Base-by-base conservation (phyloP, 495 filamentous ascomycete genomes). In the Penicillium parvum region DNA sequence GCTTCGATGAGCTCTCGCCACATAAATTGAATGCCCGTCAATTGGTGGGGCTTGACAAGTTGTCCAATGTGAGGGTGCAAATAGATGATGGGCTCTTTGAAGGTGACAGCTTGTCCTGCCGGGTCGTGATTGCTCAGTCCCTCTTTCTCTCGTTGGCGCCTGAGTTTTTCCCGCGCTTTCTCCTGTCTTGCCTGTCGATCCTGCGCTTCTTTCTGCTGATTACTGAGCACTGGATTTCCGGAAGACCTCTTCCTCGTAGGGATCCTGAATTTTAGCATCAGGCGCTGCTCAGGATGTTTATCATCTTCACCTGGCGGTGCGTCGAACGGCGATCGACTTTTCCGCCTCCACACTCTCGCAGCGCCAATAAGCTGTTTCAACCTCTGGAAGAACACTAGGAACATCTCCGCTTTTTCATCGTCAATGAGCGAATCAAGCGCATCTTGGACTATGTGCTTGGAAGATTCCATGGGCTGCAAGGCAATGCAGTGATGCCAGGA, bases 11-110 rank as follows among this genome's bases (percentile, higher is more conserved):
- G 58, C 44, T 94, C 84, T 45, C 86, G 78, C 89, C 90, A 97
- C 76, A 97, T 75, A 63, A 95, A 96, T 15, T 84, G 82, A 35
- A 95, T 78, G 3, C 91, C 90, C 2, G 74, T 57, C 36, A 83
- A 54, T 43, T 86, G 83, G 55, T 86, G 81, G 6, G 63, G 53
- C 45, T 82, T 81, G 11, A 83, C 66, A n/a, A 47, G 47, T 34
- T 49, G 30, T 2, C 72, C 71, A 34, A 84, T 72, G 12, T 52
- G 42, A 2, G 64, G 56, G 37, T 76, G 55, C 18, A 85, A 61
- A 39, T 66, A 75, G 33, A 85, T 74, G 20, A 78, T 64, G 7
- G 73, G 68, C 41, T 85, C 81, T n/a, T 75, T 77, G 40, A 82
- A 80, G 54, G 85, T 90, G 49, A 92, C 78, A 10, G 84, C 78